phyloP scores from a whole-genome alignment of 805 yeast genomes.

The Metschnikowia matae region DNA sequence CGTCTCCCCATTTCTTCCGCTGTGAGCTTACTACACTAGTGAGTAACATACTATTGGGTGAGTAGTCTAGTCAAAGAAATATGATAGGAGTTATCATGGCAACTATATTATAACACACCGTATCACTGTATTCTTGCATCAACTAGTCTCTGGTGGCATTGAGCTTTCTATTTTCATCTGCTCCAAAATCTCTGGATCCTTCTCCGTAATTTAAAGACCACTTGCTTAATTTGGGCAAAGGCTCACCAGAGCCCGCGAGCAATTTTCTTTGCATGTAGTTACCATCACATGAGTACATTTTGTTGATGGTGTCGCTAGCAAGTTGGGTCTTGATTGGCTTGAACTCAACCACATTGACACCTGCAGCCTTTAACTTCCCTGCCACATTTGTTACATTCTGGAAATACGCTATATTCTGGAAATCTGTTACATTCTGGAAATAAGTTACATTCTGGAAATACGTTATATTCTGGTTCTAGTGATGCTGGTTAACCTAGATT shows the following conservation, averaged over 20 bases:
- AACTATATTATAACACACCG: too few species aligned
- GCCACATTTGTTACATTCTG: too few species aligned
- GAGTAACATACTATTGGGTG: too few species aligned
- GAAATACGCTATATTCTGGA: too few species aligned
- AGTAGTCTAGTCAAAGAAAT: too few species aligned
- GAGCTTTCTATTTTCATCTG: constrained; percentile 53
- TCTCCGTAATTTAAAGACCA: constrained; percentile 57
- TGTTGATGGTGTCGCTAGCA: constrained; percentile 55
- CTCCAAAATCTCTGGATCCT: constrained; percentile 46
- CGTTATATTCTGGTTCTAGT: too few species aligned
- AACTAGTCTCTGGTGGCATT: constrained; percentile 53
- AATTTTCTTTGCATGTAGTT: constrained; percentile 51
- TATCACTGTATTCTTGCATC: constrained; percentile 53
- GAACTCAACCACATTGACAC: constrained; percentile 53
- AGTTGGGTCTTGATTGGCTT: constrained; percentile 54
- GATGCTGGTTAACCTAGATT: too few species aligned
- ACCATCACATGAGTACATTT: constrained; percentile 65
- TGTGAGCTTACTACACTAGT: too few species aligned
- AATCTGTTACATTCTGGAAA: too few species aligned
- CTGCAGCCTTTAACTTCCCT: constrained; percentile 53
- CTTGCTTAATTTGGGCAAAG: constrained; percentile 57
- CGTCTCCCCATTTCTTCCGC: too few species aligned
- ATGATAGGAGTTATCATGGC: too few species aligned
- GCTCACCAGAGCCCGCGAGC: constrained; percentile 64
- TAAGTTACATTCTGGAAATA: too few species aligned